Evolutionary conservation across 257 asterid species (phyloP).

Genomic region (Agastache rugosa): DNA sequence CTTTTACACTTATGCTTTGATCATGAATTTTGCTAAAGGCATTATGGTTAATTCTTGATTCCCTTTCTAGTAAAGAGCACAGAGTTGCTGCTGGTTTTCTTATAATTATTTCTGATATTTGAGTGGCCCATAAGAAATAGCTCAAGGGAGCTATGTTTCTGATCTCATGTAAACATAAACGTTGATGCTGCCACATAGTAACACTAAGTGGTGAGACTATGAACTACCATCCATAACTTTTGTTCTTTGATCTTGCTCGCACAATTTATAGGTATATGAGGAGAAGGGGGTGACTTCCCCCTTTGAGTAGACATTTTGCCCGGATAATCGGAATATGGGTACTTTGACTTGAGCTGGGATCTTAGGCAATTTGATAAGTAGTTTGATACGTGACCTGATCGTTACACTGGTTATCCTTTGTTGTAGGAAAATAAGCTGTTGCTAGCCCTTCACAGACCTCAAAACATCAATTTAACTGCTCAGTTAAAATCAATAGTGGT

Average conservation of each 20-base stretch:
- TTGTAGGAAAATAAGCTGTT: background rate
- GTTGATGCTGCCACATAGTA: no score
- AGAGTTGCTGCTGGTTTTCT: no score
- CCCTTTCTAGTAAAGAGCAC: slow-evolving; percentile 7
- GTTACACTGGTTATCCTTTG: background rate
- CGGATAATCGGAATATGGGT: background rate
- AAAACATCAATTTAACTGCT: background rate
- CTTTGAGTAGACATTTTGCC: background rate
- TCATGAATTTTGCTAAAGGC: background rate
- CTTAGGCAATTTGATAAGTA: background rate
- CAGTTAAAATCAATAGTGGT: background rate
- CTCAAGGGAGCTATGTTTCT: background rate
- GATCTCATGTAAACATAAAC: no score
- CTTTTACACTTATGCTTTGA: background rate
- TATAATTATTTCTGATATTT: background rate
- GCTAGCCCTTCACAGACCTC: background rate
- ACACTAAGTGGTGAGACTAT: no score
- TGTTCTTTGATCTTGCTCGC: background rate
- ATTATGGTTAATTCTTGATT: slow-evolving; percentile 10
- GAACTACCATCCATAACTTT: background rate
- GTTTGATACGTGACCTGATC: background rate
- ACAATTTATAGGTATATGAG: background rate
- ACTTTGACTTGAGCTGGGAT: background rate
- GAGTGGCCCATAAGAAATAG: background rate
- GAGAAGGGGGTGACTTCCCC: slow-evolving; percentile 9